These are phyloP conservation scores for Allantophomopsis cytisporea DNA, from an alignment of 2,329 filamentous ascomycete species.

Conservation along the genomic window DNA sequence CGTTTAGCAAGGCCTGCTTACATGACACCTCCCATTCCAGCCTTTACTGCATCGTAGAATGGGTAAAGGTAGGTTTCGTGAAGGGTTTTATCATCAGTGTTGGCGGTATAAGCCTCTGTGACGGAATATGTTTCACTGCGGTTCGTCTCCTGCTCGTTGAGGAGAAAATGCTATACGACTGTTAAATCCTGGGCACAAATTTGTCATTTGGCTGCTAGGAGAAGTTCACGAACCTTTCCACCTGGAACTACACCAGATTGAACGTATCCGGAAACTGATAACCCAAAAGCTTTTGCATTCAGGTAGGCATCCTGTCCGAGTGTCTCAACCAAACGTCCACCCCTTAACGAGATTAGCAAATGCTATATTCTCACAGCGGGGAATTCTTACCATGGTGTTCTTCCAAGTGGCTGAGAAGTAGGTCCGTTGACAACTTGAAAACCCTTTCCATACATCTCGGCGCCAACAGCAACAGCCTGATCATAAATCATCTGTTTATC, in stretches of 20 bases:
- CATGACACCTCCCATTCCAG: constrained; percentile 11
- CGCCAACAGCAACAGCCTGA: not conserved
- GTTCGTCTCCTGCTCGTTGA: constrained; percentile 10
- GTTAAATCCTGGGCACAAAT: too few relatives aligned
- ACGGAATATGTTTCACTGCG: not conserved
- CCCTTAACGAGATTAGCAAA: too few relatives aligned
- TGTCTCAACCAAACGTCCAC: constrained; percentile 6
- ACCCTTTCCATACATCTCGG: too few relatives aligned
- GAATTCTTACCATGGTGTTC: too few relatives aligned
- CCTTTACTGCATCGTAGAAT: constrained; percentile 9
- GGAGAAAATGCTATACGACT: too few relatives aligned
- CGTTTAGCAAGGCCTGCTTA: constrained; percentile 5
- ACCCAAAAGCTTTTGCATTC: constrained; percentile 8
- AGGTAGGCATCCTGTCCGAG: constrained; percentile 7
- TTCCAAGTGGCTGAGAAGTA: too few relatives aligned
- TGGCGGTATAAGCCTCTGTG: constrained; percentile 1
- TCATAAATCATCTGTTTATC: not conserved
- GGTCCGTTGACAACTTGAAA: too few relatives aligned
- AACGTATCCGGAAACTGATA: constrained; percentile 4
- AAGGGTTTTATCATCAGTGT: constrained; percentile 11
- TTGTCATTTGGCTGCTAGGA: too few relatives aligned
- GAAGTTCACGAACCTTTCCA: too few relatives aligned
- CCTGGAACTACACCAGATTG: constrained; percentile 6
- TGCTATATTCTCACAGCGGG: too few relatives aligned
- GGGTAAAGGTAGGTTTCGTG: constrained; percentile 15